These are phyloP conservation scores for Ceratocystis colombiana DNA, from an alignment of 2,329 filamentous ascomycete species.

Conservation along the genomic window DNA sequence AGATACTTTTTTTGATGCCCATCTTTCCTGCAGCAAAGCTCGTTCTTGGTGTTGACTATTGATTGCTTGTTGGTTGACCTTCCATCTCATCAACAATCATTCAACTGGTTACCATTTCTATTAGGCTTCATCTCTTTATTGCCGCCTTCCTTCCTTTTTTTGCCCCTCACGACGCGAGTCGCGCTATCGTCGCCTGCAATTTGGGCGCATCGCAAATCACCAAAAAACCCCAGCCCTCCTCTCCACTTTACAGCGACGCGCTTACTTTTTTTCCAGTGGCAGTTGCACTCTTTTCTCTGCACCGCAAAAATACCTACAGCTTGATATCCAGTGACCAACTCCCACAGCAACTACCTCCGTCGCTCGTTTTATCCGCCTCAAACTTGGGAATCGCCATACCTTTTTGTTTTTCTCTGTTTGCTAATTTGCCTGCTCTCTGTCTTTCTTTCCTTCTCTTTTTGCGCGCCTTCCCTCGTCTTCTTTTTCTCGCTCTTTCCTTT, in stretches of 20 bases:
- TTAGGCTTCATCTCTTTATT: not conserved
- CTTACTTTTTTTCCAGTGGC: not conserved
- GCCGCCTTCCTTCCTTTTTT: not conserved
- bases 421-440: constrained; percentile 4
- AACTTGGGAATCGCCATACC: constrained; percentile 7
- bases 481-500: not conserved
- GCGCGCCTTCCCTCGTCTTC: not conserved
- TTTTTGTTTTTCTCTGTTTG: constrained; percentile 7
- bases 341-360: constrained; percentile 14
- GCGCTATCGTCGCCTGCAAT: not conserved
- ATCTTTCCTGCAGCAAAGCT: not conserved
- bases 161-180: not conserved
- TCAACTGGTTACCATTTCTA: not conserved
- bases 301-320: not conserved
- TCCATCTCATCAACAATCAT: not conserved
- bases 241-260: constrained; percentile 13
- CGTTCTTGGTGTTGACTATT: not conserved
- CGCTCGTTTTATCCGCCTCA: constrained; percentile 3
- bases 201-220: constrained; percentile 12
- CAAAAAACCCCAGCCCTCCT: not conserved
- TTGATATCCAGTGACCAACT: not conserved
- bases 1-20: not conserved
- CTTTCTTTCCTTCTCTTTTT: constrained; percentile 1
- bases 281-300: not conserved
- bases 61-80: not conserved